A percentile compares a stretch with the other conserved stretches of the same genome.
Conservation (phyloP, 305 asterid species). For the Ajuga reptans region DNA sequence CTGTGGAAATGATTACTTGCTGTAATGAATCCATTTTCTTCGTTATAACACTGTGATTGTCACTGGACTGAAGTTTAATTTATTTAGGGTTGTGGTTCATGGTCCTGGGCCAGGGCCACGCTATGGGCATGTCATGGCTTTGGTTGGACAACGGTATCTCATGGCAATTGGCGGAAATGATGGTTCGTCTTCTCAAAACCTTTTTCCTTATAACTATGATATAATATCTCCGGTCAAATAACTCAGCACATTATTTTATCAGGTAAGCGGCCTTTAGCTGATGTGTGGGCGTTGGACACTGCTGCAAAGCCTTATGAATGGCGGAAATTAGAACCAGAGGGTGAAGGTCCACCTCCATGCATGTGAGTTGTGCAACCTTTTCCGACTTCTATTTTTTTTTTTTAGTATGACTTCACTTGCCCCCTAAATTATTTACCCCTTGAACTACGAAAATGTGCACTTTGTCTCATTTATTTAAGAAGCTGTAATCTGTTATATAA, state of each 20-base stretch:
- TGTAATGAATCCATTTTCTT: background rate
- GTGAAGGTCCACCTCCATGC: constrained; percentile 99
- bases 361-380: constrained; percentile 44
- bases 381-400: background rate
- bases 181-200: constrained; percentile 46
- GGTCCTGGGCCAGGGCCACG: constrained; percentile 99
- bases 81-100: constrained; percentile 80
- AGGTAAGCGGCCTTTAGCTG: constrained; percentile 97
- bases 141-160: constrained; percentile 97
- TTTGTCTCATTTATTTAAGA: background rate
- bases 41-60: background rate
- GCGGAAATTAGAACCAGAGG: constrained; percentile 98
- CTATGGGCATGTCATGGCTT: constrained; percentile 98
- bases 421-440: background rate
- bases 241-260: constrained; percentile 18
- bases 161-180: constrained; percentile 99
- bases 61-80: constrained; percentile 14
- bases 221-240: constrained; percentile 12
- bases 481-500: background rate
- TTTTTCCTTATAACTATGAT: constrained; percentile 2
- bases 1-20: constrained; percentile 8
- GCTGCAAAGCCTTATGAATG: constrained; percentile 99
- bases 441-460: background rate
- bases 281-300: constrained; percentile 98
- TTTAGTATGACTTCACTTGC: background rate